These are phyloP conservation scores for Pichia sp. DNA, from an alignment of 1,139 yeast genomes.

Conservation along the genomic window DNA sequence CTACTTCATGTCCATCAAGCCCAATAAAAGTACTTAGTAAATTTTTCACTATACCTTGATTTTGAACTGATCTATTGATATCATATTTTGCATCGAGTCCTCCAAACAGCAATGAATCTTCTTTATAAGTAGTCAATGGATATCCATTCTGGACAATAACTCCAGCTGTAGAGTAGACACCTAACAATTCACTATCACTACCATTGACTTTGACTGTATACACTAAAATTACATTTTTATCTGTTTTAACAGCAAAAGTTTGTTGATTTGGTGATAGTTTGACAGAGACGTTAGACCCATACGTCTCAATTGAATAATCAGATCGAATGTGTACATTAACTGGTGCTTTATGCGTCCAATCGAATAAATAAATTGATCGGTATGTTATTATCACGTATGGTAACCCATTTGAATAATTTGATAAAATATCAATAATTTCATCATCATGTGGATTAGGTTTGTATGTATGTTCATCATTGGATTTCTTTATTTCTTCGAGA, in stretches of 20 bases:
- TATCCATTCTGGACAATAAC: constrained; percentile 43
- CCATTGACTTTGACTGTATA: constrained; percentile 27
- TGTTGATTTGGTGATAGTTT: constrained; percentile 26
- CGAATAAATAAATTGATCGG: constrained; percentile 30
- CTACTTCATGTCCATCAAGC: constrained; percentile 21
- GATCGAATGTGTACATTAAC: constrained; percentile 38
- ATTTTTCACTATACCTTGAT: constrained; percentile 26
- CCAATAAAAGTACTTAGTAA: constrained; percentile 26
- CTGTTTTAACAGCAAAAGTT: constrained; percentile 31
- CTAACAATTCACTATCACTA: constrained; percentile 33
- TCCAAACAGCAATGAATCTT: constrained; percentile 21
- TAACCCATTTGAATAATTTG: constrained; percentile 10
- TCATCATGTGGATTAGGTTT: constrained; percentile 26
- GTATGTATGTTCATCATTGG: constrained; percentile 15
- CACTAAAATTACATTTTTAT: constrained; percentile 30
- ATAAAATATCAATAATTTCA: constrained; percentile 12
- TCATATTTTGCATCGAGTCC: constrained; percentile 12
- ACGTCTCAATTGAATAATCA: constrained; percentile 32
- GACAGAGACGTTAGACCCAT: constrained; percentile 33
- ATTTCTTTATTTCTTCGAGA: constrained; percentile 12
- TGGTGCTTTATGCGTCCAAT: constrained; percentile 34
- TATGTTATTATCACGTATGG: constrained; percentile 32
- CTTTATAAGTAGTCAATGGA: constrained; percentile 26
- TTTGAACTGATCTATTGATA: constrained; percentile 16
- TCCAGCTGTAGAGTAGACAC: constrained; percentile 36